Conservation (phyloP, 192 early-diverging fungal genomes). For the Mortierella claussenii region DNA sequence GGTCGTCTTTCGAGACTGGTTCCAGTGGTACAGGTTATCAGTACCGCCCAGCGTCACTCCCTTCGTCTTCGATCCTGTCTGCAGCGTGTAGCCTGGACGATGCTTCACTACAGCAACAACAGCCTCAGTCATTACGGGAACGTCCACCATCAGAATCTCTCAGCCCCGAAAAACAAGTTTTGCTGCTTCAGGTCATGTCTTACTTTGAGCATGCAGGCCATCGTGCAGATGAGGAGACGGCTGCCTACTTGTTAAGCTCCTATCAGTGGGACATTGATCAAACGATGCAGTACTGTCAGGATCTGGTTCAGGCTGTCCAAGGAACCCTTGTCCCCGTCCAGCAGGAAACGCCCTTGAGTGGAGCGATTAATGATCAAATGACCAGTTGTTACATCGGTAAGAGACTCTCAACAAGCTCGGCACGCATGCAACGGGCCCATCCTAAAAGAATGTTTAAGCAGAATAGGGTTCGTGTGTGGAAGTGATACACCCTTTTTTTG, state of each 20-base stretch:
- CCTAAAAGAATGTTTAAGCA: constrained; percentile 10
- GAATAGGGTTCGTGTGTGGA: constrained; percentile 20
- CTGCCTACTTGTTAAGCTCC: constrained; percentile 33
- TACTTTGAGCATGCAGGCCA: constrained; percentile 54
- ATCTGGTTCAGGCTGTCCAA: constrained; percentile 48
- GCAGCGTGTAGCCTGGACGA: not conserved
- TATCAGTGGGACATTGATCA: constrained; percentile 49
- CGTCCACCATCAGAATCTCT: constrained; percentile 17
- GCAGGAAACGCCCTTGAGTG: constrained; percentile 46
- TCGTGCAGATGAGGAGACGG: constrained; percentile 46
- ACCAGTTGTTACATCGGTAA: constrained; percentile 76
- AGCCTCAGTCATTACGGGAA: no score
- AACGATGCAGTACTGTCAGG: constrained; percentile 47
- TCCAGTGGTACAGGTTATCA: constrained; percentile 2
- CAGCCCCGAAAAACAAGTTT: constrained; percentile 35
- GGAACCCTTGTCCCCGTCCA: constrained; percentile 37
- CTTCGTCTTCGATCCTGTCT: constrained; percentile 28
- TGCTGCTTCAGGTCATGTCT: constrained; percentile 42
- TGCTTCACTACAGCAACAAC: not conserved
- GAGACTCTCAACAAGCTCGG: no score
- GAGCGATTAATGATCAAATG: constrained; percentile 68
- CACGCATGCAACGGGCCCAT: not conserved
- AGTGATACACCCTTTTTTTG: not conserved
- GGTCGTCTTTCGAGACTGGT: constrained; percentile 15
- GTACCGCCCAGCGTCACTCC: constrained; percentile 21